Percentiles rank a stretch among this genome's conserved stretches.
Conservation (phyloP, 768 basidiomycete genomes). For the Phanerodontia chrysosporium region DNA sequence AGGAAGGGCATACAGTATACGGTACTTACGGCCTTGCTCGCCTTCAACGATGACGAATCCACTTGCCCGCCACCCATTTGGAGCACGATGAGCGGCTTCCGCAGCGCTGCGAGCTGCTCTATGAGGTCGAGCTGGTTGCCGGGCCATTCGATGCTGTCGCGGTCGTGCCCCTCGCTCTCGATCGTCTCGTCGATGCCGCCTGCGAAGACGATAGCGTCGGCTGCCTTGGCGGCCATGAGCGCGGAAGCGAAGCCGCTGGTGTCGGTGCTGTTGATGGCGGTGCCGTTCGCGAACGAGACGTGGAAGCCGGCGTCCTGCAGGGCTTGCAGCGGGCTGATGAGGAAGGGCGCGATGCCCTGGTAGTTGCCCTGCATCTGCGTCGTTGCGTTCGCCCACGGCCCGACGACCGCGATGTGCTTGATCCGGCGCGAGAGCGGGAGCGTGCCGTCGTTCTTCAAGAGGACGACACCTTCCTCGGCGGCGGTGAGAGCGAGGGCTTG, state of each 20-base stretch:
- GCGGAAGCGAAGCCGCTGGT: slow-evolving; percentile 48
- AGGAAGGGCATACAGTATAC: neutral
- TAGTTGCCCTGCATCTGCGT: slow-evolving; percentile 58
- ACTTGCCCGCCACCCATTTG: slow-evolving; percentile 59
- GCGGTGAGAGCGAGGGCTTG: slow-evolving; percentile 47
- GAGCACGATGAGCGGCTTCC: slow-evolving; percentile 49
- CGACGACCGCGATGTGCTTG: slow-evolving; percentile 53
- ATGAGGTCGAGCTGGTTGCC: slow-evolving; percentile 51
- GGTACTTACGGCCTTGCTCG: slow-evolving; percentile 34
- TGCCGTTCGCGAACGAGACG: slow-evolving; percentile 34
- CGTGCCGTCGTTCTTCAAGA: slow-evolving; percentile 61
- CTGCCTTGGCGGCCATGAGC: slow-evolving; percentile 41
- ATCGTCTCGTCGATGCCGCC: slow-evolving; percentile 51
- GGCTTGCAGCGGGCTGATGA: slow-evolving; percentile 48
- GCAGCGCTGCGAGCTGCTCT: slow-evolving; percentile 37
- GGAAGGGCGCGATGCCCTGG: slow-evolving; percentile 48
- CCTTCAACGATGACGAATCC: slow-evolving; percentile 43
- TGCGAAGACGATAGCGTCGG: slow-evolving; percentile 48
- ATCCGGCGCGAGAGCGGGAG: slow-evolving; percentile 45
- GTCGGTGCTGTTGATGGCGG: slow-evolving; percentile 23
- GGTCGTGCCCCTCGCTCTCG: slow-evolving; percentile 46
- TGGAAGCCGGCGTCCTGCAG: slow-evolving; percentile 44
- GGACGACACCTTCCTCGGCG: slow-evolving; percentile 50
- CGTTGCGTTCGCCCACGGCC: slow-evolving; percentile 56
- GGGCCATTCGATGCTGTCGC: slow-evolving; percentile 49